Evolutionary conservation across 176 grass and related monocot genomes (phyloP).

Genomic region (Raddia distichophylla): DNA sequence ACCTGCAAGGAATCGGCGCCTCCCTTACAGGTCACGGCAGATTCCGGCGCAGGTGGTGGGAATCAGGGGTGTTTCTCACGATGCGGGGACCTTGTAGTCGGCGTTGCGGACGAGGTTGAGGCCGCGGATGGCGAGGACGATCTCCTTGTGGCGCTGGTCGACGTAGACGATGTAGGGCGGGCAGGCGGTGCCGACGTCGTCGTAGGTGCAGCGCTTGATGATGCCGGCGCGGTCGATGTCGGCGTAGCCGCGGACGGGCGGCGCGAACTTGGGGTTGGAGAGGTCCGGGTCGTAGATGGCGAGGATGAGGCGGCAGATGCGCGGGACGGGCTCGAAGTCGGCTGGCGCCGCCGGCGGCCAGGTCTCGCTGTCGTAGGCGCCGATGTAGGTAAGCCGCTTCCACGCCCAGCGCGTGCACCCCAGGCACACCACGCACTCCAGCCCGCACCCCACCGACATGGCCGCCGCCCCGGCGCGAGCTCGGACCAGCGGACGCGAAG

Average conservation of each 20-base stretch:
- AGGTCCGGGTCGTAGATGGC: constrained; percentile 78
- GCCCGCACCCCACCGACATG: constrained; percentile 93
- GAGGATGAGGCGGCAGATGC: constrained; percentile 75
- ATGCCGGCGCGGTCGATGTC: constrained; percentile 45
- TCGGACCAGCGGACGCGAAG: neutral
- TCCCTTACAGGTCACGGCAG: neutral
- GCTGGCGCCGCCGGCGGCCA: constrained; percentile 64
- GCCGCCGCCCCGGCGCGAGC: neutral
- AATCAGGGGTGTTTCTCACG: neutral
- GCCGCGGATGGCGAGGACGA: constrained; percentile 86
- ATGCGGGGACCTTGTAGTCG: constrained; percentile 71
- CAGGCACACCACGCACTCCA: constrained; percentile 88
- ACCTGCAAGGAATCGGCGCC: constrained; percentile 38
- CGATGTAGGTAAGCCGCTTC: constrained; percentile 93
- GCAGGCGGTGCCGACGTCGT: constrained; percentile 52
- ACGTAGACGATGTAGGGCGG: constrained; percentile 87
- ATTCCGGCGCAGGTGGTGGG: neutral
- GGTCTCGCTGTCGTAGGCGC: constrained; percentile 98
- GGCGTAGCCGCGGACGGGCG: constrained; percentile 44
- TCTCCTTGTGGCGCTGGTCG: constrained; percentile 60
- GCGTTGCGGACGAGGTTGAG: constrained; percentile 95
- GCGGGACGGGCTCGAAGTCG: constrained; percentile 83
- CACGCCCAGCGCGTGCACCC: constrained; percentile 88
- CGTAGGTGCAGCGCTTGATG: constrained; percentile 64
- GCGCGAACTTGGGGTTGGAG: constrained; percentile 54